phyloP scores from a whole-genome alignment of 192 early-diverging fungal genomes.

The Backusella australiensis region DNA sequence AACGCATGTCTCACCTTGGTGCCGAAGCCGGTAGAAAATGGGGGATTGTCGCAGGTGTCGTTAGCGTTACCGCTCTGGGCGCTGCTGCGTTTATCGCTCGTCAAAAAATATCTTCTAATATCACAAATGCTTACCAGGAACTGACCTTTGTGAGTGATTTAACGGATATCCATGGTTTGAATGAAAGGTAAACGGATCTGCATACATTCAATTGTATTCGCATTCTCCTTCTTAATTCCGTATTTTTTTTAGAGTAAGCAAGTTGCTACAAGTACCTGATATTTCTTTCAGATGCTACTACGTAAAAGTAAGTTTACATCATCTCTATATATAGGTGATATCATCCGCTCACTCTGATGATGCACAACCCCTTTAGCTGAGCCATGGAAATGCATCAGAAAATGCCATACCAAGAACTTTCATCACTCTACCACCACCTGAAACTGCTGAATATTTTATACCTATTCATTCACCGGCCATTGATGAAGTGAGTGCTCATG shows the following conservation, averaged over 20 bases:
- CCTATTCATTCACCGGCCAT: constrained; percentile 9
- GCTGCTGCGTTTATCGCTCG: constrained; percentile 35
- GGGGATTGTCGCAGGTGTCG: constrained; percentile 40
- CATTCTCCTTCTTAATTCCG: background rate
- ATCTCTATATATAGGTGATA: background rate
- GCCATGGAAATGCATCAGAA: background rate
- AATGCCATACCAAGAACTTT: constrained; percentile 14
- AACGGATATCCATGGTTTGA: constrained; percentile 33
- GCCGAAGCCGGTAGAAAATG: constrained; percentile 24
- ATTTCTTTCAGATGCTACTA: constrained; percentile 31
- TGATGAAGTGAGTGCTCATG: constrained; percentile 29
- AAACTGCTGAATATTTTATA: constrained; percentile 19
- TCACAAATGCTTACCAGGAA: constrained; percentile 40
- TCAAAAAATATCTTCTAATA: constrained; percentile 28
- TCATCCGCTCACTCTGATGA: background rate
- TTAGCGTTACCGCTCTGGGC: constrained; percentile 36
- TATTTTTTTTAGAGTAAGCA: constrained; percentile 3
- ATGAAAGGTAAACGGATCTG: constrained; percentile 33
- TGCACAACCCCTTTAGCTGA: background rate
- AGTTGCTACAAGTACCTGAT: constrained; percentile 15
- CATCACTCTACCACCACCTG: constrained; percentile 23
- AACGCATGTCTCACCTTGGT: background rate
- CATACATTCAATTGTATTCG: background rate
- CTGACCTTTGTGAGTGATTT: constrained; percentile 51
- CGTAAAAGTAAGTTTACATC: constrained; percentile 9